A percentile compares a stretch with the other conserved stretches of the same genome.
phyloP scores from a whole-genome alignment of 768 basidiomycete genomes.

The Rickenella mellea region DNA sequence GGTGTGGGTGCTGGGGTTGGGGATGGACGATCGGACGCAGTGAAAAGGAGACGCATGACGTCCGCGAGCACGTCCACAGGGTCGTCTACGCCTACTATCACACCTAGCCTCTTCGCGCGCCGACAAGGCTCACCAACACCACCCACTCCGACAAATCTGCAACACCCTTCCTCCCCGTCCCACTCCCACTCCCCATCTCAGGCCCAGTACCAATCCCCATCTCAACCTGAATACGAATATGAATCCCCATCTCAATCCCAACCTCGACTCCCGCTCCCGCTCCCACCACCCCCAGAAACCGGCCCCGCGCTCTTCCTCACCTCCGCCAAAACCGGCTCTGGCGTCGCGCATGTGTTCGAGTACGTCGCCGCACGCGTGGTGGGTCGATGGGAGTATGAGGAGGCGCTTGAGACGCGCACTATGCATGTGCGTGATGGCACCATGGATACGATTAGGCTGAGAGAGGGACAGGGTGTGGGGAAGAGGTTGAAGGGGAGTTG shows the following conservation, averaged over 20 bases:
- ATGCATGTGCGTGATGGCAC: slow-evolving; percentile 29
- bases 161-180: slow-evolving; percentile 8
- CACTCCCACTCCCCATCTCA: slow-evolving; percentile 5
- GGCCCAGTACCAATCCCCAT: slow-evolving; percentile 10
- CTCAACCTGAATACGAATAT: slow-evolving; percentile 14
- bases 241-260: slow-evolving; percentile 13
- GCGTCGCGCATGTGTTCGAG: slow-evolving; percentile 66
- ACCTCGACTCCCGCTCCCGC: slow-evolving; percentile 5
- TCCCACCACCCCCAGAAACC: slow-evolving; percentile 29
- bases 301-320: slow-evolving; percentile 66
- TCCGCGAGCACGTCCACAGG: slow-evolving; percentile 30
- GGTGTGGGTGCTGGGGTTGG: too few relatives aligned
- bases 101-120: slow-evolving; percentile 46
- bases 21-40: too few relatives aligned
- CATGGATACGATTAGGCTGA: slow-evolving; percentile 27
- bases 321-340: slow-evolving; percentile 70
- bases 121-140: slow-evolving; percentile 12
- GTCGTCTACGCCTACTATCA: slow-evolving; percentile 46
- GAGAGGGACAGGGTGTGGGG: too few relatives aligned
- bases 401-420: slow-evolving; percentile 37
- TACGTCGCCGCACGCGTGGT: slow-evolving; percentile 62
- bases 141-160: not conserved
- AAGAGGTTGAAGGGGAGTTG: not conserved
- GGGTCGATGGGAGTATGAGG: slow-evolving; percentile 58
- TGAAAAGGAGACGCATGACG: slow-evolving; percentile 16